Percentiles rank a stretch among this genome's conserved stretches.
Conservation (phyloP, 2,329 filamentous ascomycete genomes). For the Colletotrichum sublineola region DNA sequence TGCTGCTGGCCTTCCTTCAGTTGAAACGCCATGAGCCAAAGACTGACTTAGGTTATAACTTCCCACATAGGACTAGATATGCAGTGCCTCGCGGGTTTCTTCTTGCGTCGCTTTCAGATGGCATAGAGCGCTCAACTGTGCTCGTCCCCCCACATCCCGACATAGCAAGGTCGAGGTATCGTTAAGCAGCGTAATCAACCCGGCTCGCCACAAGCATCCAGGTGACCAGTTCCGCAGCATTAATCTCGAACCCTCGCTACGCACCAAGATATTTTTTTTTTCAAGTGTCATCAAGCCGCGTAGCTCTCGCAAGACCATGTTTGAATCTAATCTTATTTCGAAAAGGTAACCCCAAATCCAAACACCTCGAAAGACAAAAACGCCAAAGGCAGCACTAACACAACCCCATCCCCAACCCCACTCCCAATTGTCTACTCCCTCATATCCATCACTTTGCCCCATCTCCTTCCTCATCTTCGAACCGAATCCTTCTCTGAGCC, state of each 20-base stretch:
- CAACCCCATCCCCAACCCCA: background rate
- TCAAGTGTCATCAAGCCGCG: no score
- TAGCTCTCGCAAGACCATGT: background rate
- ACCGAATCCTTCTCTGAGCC: constrained; percentile 3
- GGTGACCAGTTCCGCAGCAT: background rate
- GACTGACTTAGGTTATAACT: background rate
- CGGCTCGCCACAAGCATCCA: background rate
- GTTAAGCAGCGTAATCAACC: background rate
- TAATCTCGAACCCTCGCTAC: background rate
- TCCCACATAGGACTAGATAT: background rate
- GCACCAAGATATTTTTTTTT: no score
- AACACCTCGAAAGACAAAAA: background rate
- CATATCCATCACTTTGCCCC: background rate
- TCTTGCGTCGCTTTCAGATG: background rate
- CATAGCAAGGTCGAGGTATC: background rate
- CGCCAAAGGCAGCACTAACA: background rate
- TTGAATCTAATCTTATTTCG: background rate
- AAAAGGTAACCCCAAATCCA: background rate
- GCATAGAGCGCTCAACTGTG: background rate
- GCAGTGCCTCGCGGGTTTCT: background rate
- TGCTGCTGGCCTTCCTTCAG: background rate
- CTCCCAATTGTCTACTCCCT: background rate
- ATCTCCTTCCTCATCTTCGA: background rate
- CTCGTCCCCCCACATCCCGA: no score
- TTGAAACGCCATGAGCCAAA: background rate